Conservation (phyloP, 345 rosid genomes). For the Passiflora organensis region DNA sequence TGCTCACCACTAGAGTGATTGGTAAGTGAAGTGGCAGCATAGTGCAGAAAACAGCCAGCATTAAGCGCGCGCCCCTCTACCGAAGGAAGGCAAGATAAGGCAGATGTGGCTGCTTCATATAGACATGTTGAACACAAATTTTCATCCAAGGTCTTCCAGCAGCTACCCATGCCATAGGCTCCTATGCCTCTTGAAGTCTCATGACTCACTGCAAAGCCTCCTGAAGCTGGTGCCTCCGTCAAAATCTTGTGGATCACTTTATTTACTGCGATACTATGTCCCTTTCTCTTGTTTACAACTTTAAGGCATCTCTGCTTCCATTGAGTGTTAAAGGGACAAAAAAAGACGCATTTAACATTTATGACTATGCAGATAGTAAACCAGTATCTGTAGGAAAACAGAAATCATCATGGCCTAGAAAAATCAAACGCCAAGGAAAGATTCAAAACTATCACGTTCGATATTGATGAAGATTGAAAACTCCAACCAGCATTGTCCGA, state of each 20-base stretch:
- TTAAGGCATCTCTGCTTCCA: conserved; percentile 33
- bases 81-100: conserved; percentile 35
- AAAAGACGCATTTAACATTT: too few relatives aligned
- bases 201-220: conserved; percentile 25
- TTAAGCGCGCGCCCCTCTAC: conserved; percentile 41
- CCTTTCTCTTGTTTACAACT: conserved; percentile 7
- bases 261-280: conserved; percentile 24
- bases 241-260: conserved; percentile 12
- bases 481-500: background rate
- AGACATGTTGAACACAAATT: conserved; percentile 36
- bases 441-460: too few relatives aligned
- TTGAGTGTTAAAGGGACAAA: background rate
- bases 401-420: background rate
- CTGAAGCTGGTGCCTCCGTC: conserved; percentile 21
- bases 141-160: conserved; percentile 36
- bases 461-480: too few relatives aligned
- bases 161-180: conserved; percentile 39
- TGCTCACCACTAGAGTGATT: conserved; percentile 4
- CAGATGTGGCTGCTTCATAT: conserved; percentile 23
- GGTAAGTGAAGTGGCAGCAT: conserved; percentile 32
- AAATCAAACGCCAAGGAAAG: background rate
- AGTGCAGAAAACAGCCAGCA: conserved; percentile 50
- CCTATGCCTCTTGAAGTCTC: conserved; percentile 4
- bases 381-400: background rate
- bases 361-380: too few relatives aligned